Conservation (phyloP, 2,329 filamentous ascomycete genomes). For the Massarina eburnea region DNA sequence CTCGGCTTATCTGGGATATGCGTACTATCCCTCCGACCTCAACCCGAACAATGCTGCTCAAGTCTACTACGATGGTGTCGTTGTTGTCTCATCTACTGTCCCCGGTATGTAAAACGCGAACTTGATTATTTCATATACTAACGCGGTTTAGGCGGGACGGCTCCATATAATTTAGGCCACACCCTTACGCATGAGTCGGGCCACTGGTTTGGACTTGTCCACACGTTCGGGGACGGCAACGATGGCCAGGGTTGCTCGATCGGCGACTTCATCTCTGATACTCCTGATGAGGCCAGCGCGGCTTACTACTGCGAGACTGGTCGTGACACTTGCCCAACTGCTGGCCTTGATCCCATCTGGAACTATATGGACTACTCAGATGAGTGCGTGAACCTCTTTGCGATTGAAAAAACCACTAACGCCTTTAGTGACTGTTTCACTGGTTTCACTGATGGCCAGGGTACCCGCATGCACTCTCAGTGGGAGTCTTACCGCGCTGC, state of each 20-base stretch:
- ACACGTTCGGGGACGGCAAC: neutral
- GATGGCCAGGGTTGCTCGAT: neutral
- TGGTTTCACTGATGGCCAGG: neutral
- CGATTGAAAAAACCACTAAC: neutral
- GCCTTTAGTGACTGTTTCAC: neutral
- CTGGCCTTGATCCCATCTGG: neutral
- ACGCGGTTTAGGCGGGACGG: too few species aligned
- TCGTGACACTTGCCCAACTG: neutral
- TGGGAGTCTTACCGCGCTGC: neutral
- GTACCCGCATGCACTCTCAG: neutral
- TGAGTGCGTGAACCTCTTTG: neutral
- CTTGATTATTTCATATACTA: too few species aligned
- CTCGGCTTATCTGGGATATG: neutral
- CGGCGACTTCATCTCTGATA: neutral
- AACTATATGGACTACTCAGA: neutral
- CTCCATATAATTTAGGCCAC: neutral
- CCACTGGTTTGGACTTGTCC: neutral
- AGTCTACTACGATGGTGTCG: neutral
- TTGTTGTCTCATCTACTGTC: neutral
- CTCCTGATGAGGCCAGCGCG: neutral
- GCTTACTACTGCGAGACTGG: neutral
- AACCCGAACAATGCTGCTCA: neutral
- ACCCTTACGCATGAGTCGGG: neutral
- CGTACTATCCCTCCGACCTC: neutral
- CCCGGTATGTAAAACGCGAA: too few species aligned